Percentiles rank a stretch among this genome's conserved stretches.
phyloP scores from a whole-genome alignment of 2,329 filamentous ascomycete genomes.

The Pseudocercospora cruenta region DNA sequence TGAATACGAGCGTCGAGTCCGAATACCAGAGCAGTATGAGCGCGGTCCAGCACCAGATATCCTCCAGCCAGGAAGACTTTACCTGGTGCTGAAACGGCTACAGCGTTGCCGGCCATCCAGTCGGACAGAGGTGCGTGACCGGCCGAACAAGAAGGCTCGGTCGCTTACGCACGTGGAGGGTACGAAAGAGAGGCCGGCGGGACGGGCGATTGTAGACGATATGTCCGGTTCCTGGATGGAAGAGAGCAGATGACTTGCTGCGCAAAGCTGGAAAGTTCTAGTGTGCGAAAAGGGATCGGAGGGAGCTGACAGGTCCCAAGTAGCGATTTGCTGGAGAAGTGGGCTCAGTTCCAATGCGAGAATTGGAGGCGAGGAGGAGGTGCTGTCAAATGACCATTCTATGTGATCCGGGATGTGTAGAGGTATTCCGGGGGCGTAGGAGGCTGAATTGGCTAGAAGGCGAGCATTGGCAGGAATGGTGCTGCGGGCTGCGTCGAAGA shows the following conservation, averaged over 20 bases:
- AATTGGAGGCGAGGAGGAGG: background rate
- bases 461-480: background rate
- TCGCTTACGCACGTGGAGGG: constrained; percentile 11
- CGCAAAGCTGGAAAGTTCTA: background rate
- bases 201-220: constrained; percentile 8
- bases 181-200: constrained; percentile 7
- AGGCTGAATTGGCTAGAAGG: constrained; percentile 3
- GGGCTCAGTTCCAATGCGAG: background rate
- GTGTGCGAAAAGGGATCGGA: background rate
- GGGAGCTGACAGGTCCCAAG: background rate
- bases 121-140: constrained; percentile 17
- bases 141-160: constrained; percentile 19
- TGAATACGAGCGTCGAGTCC: constrained; percentile 68
- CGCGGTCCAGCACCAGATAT: constrained; percentile 88
- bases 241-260: constrained; percentile 16
- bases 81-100: constrained; percentile 80
- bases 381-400: background rate
- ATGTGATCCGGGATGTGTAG: background rate
- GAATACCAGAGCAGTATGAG: constrained; percentile 75
- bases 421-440: constrained; percentile 3
- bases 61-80: constrained; percentile 95
- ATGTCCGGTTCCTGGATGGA: constrained; percentile 12
- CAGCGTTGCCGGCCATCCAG: constrained; percentile 29
- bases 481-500: background rate
- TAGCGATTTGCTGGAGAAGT: background rate